phyloP scores from a whole-genome alignment of 2,329 filamentous ascomycete genomes.

The Diaporthe destruens region DNA sequence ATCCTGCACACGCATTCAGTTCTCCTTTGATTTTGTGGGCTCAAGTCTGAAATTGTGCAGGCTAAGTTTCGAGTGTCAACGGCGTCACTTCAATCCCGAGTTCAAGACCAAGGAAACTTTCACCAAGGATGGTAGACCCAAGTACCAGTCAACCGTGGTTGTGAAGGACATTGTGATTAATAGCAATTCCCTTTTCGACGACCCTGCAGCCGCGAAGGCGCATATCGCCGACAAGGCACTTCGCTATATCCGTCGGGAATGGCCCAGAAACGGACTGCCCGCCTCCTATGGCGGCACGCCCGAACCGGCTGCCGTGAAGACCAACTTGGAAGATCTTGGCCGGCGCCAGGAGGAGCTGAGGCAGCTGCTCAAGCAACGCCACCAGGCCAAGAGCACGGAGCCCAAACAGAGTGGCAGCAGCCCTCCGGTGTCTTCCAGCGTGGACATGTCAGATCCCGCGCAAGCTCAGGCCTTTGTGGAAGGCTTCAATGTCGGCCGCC shows the following conservation, averaged over 20 bases:
- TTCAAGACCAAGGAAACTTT: constrained; percentile 1
- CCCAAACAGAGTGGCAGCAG: too few relatives aligned
- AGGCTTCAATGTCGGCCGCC: constrained; percentile 43
- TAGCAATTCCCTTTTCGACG: neutral
- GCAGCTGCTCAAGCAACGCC: constrained; percentile 32
- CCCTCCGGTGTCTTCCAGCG: neutral
- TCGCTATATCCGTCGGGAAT: constrained; percentile 22
- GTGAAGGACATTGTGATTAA: constrained; percentile 27
- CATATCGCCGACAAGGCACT: constrained; percentile 41
- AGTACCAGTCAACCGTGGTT: constrained; percentile 35
- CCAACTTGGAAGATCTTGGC: neutral
- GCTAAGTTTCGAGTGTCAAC: constrained; percentile 43
- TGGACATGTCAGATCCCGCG: constrained; percentile 40
- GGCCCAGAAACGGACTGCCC: constrained; percentile 6
- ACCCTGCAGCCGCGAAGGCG: constrained; percentile 30
- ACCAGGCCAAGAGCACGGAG: constrained; percentile 8
- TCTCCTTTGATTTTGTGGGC: neutral
- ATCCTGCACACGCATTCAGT: neutral
- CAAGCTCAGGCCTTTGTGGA: constrained; percentile 44
- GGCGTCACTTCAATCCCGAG: constrained; percentile 44
- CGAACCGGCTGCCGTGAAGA: neutral
- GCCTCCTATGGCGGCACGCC: neutral
- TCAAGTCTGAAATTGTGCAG: neutral
- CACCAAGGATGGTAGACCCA: constrained; percentile 16
- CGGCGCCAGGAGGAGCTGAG: constrained; percentile 10